Percentiles rank a stretch among this genome's conserved stretches.
Evolutionary conservation across 768 basidiomycete genomes (phyloP).

Genomic region (Boletus sensibilis): DNA sequence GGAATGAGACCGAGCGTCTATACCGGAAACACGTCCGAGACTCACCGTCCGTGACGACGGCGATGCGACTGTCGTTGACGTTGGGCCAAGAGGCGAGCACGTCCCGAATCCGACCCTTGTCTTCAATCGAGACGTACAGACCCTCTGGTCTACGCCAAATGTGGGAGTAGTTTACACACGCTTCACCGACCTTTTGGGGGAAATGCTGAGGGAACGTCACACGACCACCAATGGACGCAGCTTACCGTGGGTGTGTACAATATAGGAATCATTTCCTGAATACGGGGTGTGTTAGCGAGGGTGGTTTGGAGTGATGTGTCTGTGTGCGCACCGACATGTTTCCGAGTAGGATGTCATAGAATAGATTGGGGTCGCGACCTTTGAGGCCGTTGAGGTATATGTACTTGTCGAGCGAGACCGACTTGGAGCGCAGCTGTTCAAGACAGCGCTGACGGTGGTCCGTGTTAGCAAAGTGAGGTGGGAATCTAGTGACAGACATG

Average conservation of each 20-base stretch:
- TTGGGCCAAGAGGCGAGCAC: slow-evolving; percentile 55
- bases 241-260: slow-evolving; percentile 73
- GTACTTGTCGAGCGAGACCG: slow-evolving; percentile 61
- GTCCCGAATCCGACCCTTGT: slow-evolving; percentile 61
- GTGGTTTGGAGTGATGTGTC: background rate
- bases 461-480: slow-evolving; percentile 48
- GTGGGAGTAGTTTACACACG: slow-evolving; percentile 67
- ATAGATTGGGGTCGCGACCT: slow-evolving; percentile 59
- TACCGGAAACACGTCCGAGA: background rate
- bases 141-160: slow-evolving; percentile 67
- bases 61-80: slow-evolving; percentile 50
- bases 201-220: slow-evolving; percentile 19
- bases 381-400: slow-evolving; percentile 68
- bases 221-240: slow-evolving; percentile 1
- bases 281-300: background rate
- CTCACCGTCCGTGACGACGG: slow-evolving; percentile 75
- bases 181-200: slow-evolving; percentile 54
- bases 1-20: background rate
- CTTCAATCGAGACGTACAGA: slow-evolving; percentile 59
- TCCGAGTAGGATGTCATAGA: slow-evolving; percentile 60
- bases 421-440: slow-evolving; percentile 56
- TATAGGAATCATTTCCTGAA: slow-evolving; percentile 58
- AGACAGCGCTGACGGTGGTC: slow-evolving; percentile 59
- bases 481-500: slow-evolving; percentile 37
- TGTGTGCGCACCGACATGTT: slow-evolving; percentile 52